phyloP scores from a whole-genome alignment of 305 asterid species.

The Fraxinus greggii region DNA sequence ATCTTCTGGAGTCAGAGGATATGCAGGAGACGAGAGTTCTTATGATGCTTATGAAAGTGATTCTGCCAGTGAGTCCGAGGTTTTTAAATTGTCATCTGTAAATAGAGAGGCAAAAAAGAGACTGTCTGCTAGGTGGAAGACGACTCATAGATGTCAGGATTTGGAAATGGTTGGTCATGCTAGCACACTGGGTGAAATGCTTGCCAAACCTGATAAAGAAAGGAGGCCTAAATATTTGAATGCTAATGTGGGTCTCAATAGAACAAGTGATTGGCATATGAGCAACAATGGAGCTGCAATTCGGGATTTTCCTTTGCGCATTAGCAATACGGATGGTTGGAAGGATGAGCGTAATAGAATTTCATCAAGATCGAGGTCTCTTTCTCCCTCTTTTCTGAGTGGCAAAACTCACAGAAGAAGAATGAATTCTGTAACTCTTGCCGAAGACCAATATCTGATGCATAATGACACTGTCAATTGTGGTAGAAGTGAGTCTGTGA shows the following conservation, averaged over 20 bases:
- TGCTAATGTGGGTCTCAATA: slow-evolving; percentile 34
- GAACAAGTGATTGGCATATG: slow-evolving; percentile 28
- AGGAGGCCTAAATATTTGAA: slow-evolving; percentile 29
- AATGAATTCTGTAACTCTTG: slow-evolving; percentile 34
- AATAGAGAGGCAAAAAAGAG: slow-evolving; percentile 73
- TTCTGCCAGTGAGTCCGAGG: slow-evolving; percentile 65
- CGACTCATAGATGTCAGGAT: slow-evolving; percentile 54
- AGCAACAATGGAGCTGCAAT: slow-evolving; percentile 34
- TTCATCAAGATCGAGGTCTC: slow-evolving; percentile 60
- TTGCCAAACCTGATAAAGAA: slow-evolving; percentile 53
- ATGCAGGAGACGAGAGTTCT: slow-evolving; percentile 91
- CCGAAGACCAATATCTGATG: slow-evolving; percentile 31
- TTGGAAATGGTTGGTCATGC: slow-evolving; percentile 54
- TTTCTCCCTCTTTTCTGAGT: slow-evolving; percentile 46
- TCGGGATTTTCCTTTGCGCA: slow-evolving; percentile 47
- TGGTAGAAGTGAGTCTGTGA: slow-evolving; percentile 43
- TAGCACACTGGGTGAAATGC: slow-evolving; percentile 86
- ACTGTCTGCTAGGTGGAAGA: slow-evolving; percentile 85
- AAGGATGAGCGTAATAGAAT: slow-evolving; percentile 50
- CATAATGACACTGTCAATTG: slow-evolving; percentile 29
- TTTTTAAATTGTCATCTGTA: slow-evolving; percentile 38
- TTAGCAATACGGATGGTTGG: slow-evolving; percentile 83
- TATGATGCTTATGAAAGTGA: slow-evolving; percentile 69
- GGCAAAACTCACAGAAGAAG: slow-evolving; percentile 44
- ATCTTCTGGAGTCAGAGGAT: slow-evolving; percentile 58